phyloP scores from a whole-genome alignment of 1,139 yeast species.

The Taphrina deformans region DNA sequence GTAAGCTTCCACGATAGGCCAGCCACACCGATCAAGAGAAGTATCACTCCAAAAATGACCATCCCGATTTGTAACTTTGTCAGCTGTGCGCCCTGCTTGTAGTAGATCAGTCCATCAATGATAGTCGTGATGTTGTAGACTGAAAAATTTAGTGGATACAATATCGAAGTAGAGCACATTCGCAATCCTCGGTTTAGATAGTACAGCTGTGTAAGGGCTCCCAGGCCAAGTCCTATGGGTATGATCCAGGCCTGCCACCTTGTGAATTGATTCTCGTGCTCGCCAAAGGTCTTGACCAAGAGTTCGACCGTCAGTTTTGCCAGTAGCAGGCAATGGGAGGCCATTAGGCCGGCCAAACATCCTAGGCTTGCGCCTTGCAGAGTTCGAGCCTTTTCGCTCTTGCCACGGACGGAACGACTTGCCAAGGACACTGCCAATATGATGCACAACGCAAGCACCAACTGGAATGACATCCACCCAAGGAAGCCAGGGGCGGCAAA shows the following conservation, averaged over 20 bases:
- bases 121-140: slow-evolving; percentile 75
- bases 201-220: slow-evolving; percentile 73
- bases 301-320: slow-evolving; percentile 83
- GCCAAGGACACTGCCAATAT: slow-evolving; percentile 41
- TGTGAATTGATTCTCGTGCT: slow-evolving; percentile 44
- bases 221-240: slow-evolving; percentile 58
- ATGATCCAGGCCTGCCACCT: slow-evolving; percentile 53
- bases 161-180: slow-evolving; percentile 69
- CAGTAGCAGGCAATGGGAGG: slow-evolving; percentile 80
- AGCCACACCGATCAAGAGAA: slow-evolving; percentile 58
- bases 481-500: slow-evolving; percentile 50
- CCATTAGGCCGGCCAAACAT: slow-evolving; percentile 69
- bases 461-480: slow-evolving; percentile 50
- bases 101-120: slow-evolving; percentile 68
- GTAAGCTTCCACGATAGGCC: slow-evolving; percentile 52
- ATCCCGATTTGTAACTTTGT: slow-evolving; percentile 48
- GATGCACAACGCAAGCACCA: slow-evolving; percentile 42
- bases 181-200: slow-evolving; percentile 74
- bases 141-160: slow-evolving; percentile 84
- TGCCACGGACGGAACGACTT: slow-evolving; percentile 41
- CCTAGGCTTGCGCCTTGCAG: slow-evolving; percentile 64
- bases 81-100: slow-evolving; percentile 54
- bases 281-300: slow-evolving; percentile 46
- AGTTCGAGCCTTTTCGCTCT: slow-evolving; percentile 42
- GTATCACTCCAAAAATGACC: slow-evolving; percentile 55